phyloP scores from a whole-genome alignment of 179 eudicot genomes.

The Silene noctiflora region DNA sequence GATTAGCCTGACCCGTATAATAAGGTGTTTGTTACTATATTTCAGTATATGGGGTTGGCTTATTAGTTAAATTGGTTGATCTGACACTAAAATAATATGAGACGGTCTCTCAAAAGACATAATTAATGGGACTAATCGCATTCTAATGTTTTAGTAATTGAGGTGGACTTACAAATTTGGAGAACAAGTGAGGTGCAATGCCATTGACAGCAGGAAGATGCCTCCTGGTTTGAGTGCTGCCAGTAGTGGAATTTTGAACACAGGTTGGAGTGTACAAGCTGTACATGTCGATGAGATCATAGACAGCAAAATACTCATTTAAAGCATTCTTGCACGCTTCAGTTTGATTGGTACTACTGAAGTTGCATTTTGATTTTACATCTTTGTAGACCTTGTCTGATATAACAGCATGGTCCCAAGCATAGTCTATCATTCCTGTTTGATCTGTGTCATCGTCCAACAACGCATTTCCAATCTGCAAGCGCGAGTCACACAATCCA shows the following conservation, averaged over 20 bases:
- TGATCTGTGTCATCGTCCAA: constrained; percentile 82
- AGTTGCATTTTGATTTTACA: constrained; percentile 53
- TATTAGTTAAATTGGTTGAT: too few species aligned
- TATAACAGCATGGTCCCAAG: constrained; percentile 88
- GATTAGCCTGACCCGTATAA: too few species aligned
- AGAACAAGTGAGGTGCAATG: constrained; percentile 49
- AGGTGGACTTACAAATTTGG: constrained; percentile 60
- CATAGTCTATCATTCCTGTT: constrained; percentile 76
- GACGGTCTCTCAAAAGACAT: too few species aligned
- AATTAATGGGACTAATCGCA: too few species aligned
- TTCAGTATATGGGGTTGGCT: too few species aligned
- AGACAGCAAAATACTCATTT: constrained; percentile 52
- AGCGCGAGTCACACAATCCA: background rate
- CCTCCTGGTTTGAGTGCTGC: background rate
- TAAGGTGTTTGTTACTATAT: too few species aligned
- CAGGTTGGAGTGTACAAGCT: constrained; percentile 71
- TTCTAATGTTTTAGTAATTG: too few species aligned
- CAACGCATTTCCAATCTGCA: constrained; percentile 78
- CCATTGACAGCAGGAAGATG: constrained; percentile 31
- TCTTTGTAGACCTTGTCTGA: constrained; percentile 52
- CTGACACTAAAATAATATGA: too few species aligned
- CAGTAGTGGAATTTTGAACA: constrained; percentile 21
- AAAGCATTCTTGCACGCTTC: constrained; percentile 40
- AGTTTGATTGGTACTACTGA: constrained; percentile 26
- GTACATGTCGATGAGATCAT: constrained; percentile 81